A percentile compares a stretch with the other conserved stretches of the same genome.
These are phyloP conservation scores for Eimeria tenella DNA, from an alignment of 169 alveolate species.

Conservation along the genomic window DNA sequence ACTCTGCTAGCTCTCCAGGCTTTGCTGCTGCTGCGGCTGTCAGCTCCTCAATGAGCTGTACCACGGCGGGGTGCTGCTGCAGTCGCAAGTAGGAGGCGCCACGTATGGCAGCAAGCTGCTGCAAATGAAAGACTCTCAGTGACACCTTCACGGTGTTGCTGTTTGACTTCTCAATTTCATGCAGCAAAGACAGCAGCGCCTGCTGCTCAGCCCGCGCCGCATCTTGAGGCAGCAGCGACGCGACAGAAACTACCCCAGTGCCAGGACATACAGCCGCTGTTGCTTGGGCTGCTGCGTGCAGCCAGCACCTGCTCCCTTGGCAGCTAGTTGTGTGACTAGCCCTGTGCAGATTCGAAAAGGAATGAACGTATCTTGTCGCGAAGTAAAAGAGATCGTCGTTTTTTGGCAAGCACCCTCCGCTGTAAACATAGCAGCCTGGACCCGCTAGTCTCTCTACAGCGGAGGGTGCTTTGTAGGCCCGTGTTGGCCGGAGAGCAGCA, in stretches of 20 bases:
- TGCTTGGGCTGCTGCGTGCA: conserved; percentile 26
- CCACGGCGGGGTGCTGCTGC: conserved; percentile 37
- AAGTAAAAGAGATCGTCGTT: too few species aligned
- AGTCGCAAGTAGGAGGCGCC: conserved; percentile 16
- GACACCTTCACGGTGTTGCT: conserved; percentile 48
- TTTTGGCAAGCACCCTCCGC: too few species aligned
- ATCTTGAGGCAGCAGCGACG: conserved; percentile 44
- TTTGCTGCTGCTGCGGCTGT: conserved; percentile 20
- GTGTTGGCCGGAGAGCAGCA: too few species aligned
- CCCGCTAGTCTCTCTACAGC: too few species aligned
- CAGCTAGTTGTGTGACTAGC: background rate
- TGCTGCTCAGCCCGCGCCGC: conserved; percentile 26
- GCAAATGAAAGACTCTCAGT: conserved; percentile 59
- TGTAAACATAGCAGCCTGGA: too few species aligned
- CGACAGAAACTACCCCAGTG: conserved; percentile 15
- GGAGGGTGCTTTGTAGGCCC: too few species aligned
- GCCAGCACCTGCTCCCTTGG: background rate
- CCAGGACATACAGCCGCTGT: background rate
- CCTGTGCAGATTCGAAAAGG: too few species aligned
- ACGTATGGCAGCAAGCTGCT: conserved; percentile 63
- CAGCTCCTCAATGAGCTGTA: conserved; percentile 10
- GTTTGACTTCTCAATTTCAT: background rate
- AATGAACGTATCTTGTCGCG: too few species aligned
- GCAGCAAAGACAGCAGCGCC: conserved; percentile 28
- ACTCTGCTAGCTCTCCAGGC: background rate